These are phyloP conservation scores for Vicia faba DNA, from an alignment of 306 rosid species.

Conservation along the genomic window DNA sequence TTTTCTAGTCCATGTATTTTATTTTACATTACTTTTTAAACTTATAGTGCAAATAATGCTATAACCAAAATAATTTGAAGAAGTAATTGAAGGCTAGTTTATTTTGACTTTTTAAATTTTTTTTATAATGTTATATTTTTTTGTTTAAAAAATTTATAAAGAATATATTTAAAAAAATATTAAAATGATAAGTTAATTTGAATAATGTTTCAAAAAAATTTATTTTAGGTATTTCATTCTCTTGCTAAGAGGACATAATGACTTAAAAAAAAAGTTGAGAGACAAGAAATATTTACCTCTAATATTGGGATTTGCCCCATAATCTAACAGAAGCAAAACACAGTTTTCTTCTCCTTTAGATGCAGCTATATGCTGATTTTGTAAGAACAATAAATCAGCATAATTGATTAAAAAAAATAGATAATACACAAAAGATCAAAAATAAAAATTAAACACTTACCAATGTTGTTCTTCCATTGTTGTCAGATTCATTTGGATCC, in stretches of 20 bases:
- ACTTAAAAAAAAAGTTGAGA: not conserved
- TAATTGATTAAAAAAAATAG: not conserved
- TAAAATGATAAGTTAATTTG: no score
- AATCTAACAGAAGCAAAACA: conserved; percentile 70
- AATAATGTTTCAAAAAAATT: no score
- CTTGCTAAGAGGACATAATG: no score
- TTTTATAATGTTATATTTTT: no score
- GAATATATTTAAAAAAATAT: no score
- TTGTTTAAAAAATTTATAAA: no score
- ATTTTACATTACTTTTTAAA: not conserved
- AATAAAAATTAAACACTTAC: conserved; percentile 45
- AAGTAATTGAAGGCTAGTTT: not conserved
- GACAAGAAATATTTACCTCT: conserved; percentile 58
- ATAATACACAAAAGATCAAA: not conserved
- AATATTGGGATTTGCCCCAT: conserved; percentile 69
- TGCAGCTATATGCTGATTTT: conserved; percentile 78
- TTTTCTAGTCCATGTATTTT: not conserved
- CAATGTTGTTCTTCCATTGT: conserved; percentile 78
- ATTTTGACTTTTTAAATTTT: no score
- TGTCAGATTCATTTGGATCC: conserved; percentile 83
- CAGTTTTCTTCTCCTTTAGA: conserved; percentile 70
- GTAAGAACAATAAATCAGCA: not conserved
- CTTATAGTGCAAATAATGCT: not conserved
- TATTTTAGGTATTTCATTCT: no score
- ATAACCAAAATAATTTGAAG: not conserved